phyloP scores from a whole-genome alignment of 805 yeast species.

The Debaryomyces hansenii region DNA sequence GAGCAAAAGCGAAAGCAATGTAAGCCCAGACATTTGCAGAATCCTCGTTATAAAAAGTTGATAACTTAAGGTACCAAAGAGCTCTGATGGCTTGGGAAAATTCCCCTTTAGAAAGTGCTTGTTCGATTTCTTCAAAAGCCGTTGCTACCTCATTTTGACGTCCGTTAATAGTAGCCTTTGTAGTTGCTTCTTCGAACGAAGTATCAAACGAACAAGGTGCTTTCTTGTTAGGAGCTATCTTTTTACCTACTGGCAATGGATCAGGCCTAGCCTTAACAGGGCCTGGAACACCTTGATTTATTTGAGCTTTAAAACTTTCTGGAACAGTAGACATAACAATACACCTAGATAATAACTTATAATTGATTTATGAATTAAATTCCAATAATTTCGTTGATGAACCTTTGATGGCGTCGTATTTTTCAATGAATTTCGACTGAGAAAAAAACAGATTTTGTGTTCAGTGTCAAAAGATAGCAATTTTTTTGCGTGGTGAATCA shows the following conservation, averaged over 20 bases:
- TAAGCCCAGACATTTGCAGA: slow-evolving; percentile 12
- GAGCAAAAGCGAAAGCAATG: slow-evolving; percentile 11
- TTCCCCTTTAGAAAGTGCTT: slow-evolving; percentile 4
- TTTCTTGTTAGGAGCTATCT: slow-evolving; percentile 9
- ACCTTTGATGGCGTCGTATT: too few relatives aligned
- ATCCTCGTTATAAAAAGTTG: slow-evolving; percentile 10
- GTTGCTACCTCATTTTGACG: slow-evolving; percentile 6
- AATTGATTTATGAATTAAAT: background rate
- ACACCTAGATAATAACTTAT: background rate
- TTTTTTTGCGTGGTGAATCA: too few relatives aligned
- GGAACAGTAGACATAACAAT: slow-evolving; percentile 8
- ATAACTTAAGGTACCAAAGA: slow-evolving; percentile 9
- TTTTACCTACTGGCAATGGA: slow-evolving; percentile 11
- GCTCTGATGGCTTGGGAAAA: slow-evolving; percentile 9
- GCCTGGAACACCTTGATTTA: slow-evolving; percentile 11
- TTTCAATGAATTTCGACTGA: too few relatives aligned
- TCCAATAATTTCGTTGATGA: background rate
- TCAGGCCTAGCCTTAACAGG: slow-evolving; percentile 10
- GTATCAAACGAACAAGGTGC: slow-evolving; percentile 8
- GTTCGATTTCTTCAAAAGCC: slow-evolving; percentile 8
- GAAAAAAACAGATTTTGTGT: too few relatives aligned
- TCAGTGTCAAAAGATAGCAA: too few relatives aligned
- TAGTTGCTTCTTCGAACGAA: slow-evolving; percentile 6
- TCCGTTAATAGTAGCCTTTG: slow-evolving; percentile 5
- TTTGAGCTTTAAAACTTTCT: slow-evolving; percentile 10